Base-by-base conservation (phyloP, 805 yeast species). In the Lipomyces kockii region DNA sequence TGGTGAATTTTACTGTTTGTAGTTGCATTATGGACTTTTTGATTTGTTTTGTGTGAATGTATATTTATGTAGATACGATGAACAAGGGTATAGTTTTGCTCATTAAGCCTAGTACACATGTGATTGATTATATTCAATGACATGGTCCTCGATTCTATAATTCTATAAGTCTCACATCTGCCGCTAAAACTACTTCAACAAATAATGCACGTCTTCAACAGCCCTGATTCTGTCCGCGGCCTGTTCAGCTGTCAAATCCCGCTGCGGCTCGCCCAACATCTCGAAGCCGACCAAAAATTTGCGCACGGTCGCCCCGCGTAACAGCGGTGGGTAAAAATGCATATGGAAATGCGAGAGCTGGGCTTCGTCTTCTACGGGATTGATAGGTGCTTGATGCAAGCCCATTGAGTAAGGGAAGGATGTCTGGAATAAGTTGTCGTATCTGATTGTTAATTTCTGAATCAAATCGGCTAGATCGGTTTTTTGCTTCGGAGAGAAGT, bases 381-480 rank as follows among this genome's bases (percentile, higher is more conserved):
- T 79, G 49, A 87, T 80, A 57, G 90, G 90, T 8, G 91, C 89
- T 78, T 89, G 94, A 77, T 89, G 94, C 20, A 89, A 77, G 17
- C 94, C 94, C 93, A 89, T 89, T 0, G 92, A 88, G 78, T 89
- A 89, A 1, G 93, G 93, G 81, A 89, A 89, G 37, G 86, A 83
- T 4, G 90, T 85, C 75, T 83, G 79, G 76, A 89, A 89, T 63
- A 89, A 80, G 75, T 89, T 89, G 78, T 89, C 93, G 78, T 89
- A 89, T 69, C 86, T 85, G 51, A 82, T 83, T 2, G 93, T 88
- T 66, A 88, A 78, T 49, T 74, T 73, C 69, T 84, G 83, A 68
- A 88, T 72, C 29, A 86, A 81, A 12, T 78, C 76, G 0, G 92
- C 91, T 71, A 89, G 82, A 70, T 88, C 91, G 3, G 53, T 22